Evolutionary conservation across 1,139 yeast genomes (phyloP).

Genomic region (Chernovozyma sophiae-reginae): DNA sequence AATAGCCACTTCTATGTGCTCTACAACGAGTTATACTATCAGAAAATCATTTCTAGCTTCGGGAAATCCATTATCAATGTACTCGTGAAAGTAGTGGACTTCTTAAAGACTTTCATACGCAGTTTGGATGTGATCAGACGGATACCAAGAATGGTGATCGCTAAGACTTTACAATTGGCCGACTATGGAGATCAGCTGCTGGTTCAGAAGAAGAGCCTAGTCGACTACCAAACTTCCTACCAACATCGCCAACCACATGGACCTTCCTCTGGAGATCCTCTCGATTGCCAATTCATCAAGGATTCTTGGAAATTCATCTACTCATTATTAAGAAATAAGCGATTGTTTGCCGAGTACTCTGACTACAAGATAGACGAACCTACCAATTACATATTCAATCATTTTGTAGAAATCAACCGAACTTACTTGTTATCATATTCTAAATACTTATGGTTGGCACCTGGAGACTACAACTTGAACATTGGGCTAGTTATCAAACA

Average conservation of each 20-base stretch:
- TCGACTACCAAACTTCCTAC: no score
- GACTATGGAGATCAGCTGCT: not conserved
- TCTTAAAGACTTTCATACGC: conserved; percentile 40
- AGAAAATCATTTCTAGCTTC: conserved; percentile 37
- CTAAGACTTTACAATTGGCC: conserved; percentile 5
- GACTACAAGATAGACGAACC: conserved; percentile 54
- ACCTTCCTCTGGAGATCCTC: conserved; percentile 7
- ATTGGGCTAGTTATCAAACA: conserved; percentile 51
- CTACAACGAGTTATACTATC: conserved; percentile 47
- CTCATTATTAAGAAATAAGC: conserved; percentile 45
- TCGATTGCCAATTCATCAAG: conserved; percentile 26
- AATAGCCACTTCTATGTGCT: conserved; percentile 43
- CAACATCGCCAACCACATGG: no score
- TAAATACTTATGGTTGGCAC: conserved; percentile 45
- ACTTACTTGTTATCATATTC: conserved; percentile 48
- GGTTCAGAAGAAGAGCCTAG: no score
- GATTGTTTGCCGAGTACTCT: conserved; percentile 49
- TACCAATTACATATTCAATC: conserved; percentile 40
- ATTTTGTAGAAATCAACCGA: conserved; percentile 43
- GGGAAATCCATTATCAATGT: conserved; percentile 35
- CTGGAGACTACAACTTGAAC: conserved; percentile 49
- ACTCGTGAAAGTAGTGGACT: conserved; percentile 31
- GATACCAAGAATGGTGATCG: not conserved
- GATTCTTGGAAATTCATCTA: conserved; percentile 58
- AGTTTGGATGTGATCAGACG: conserved; percentile 47